Evolutionary conservation across 495 filamentous ascomycete species (phyloP), one percentile per base, ranked within the genome.

Genomic region (Talaromyces trachyspermus): DNA sequence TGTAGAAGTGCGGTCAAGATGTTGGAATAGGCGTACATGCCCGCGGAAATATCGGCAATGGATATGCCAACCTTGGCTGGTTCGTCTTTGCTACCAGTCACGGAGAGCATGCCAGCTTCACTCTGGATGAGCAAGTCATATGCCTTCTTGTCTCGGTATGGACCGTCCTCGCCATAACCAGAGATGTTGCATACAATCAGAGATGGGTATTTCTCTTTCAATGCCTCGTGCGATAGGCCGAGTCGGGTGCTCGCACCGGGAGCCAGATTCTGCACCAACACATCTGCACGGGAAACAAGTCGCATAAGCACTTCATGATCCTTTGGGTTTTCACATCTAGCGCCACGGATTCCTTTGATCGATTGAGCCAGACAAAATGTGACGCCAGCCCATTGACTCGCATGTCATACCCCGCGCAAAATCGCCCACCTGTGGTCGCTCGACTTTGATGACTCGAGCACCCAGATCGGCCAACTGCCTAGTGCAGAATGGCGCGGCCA

Each of bases 81-180:
- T 51, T 74, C 64, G 11, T 59, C 62, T 3, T 62, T 62, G 1
- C 63, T 71, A 1, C 74, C 74, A 0, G 74, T 74, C 2, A 75
- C 61, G 4, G 70, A 73, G 5, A 77, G 63, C 62, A 77, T 65
- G 1, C 72, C 74, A 0, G 73, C 66, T 42, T 78, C 74, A 37
- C 74, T 68, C 49, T 78, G 75, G 12, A 77, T 75, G 9, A 78
- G 64, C 30, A 76, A 65, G 43, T 76, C 74, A 50, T 78, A 78
- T 6, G 75, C 75, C 49, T 78, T 78, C 60, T 78, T 77, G 38
- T 73, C 59, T 0, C 64, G 59, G 51, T 77, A 76, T 0, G 71
- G 74, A 0, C 72, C 74, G 32, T 69, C 65, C 23, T 66, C 61
- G 0, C 74, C 74, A 49, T 76, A 76, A 1, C 74, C 74, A 0